Base-by-base conservation (phyloP, 2,329 filamentous ascomycete species). In the Purpureocillium takamizusanense region DNA sequence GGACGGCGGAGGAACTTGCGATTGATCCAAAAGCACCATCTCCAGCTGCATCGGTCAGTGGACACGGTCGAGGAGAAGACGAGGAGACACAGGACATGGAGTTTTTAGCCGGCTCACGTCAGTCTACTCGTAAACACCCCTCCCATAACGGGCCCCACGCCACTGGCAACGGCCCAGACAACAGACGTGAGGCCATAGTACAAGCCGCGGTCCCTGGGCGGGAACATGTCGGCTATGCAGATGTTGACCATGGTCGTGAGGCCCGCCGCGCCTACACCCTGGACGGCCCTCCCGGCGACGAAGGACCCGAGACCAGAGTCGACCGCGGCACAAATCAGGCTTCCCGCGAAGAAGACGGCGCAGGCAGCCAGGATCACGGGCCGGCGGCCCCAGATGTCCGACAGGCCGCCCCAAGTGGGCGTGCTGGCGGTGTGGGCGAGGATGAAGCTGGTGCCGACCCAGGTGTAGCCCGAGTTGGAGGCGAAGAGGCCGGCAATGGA, bases 381-480 rank as follows among this genome's bases (percentile, higher is more conserved):
- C 47, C 76, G 76, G 7, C 74, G 65, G 3, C 74, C 74, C 66
- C 67, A 78, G 27, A 78, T 76, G 43, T 78, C 74, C 2, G 66
- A 69, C 28, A 77, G 54, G 43, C 73, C 74, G 4, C 79, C 81
- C 83, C 83, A 88, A n/a, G 82, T 72, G 1, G 83, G 81, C 1
- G 74, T 76, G 2, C 70, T 70, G 0, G 82, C 78, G 0, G 82
- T 78, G 50, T 77, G 78, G 13, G 78, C 80, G 10, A 89, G 72
- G 4, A 87, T 65, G 55, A 83, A 89, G 0, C 83, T 76, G 21
- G 74, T 78, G 1, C 83, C 84, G 43, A 90, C 83, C 86, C 84
- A 89, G 12, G 79, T 78, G 59, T 87, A 89, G 7, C 81, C 81
- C 1, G 75, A 65, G 13, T 72, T 75, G 76, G 21, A 81, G 35